Base-by-base conservation (phyloP, 2,329 filamentous ascomycete species). In the Cryphonectria carpinicola region DNA sequence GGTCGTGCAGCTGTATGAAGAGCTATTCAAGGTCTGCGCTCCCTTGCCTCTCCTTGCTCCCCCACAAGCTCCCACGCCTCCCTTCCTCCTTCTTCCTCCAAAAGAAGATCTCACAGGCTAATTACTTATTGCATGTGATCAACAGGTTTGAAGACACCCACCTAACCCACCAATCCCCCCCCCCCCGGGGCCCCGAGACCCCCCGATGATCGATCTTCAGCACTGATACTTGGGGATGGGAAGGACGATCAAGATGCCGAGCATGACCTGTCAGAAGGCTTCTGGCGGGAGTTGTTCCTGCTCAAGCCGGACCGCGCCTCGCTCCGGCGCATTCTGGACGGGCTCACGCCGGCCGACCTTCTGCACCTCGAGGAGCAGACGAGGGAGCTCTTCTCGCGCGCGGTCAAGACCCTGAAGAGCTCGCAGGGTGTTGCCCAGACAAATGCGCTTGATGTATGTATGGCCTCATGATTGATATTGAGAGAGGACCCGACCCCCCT, bases 221-320 rank as follows among this genome's bases (percentile, higher is more conserved):
- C 71, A 43, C 68, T 70, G 68, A 70, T 64, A 25, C 58, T 60
- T 46, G 28, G 43, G 43, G 37, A 70, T 69, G 71, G 69, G 43
- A 70, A 72, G 71, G 69, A 70, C 56, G 68, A 70, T 37, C 69
- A 73, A 71, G 66, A 92, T 82, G 89, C 91, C 74, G 87, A 90
- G 68, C 87, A 92, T 72, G 87, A 89, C 39, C 92, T 92, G 73
- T 88, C 93, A 0, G 94, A 97, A 72, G 95, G 94, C 60, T 99
- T 98, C 83, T 99, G 96, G 96, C 88, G 89, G 75, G 96, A 98
- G 81, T 94, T 99, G 82, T 99, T 99, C 80, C 87, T 99, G 52
- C 86, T 98, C 71, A 90, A 90, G 73, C 95, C 95, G 32, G 94
- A 98, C 78, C 87, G 89, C 68, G 80, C 85, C 5, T 87, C 89